Evolutionary conservation across 768 basidiomycete species (phyloP).

Genomic region (Termitomyces sp.): DNA sequence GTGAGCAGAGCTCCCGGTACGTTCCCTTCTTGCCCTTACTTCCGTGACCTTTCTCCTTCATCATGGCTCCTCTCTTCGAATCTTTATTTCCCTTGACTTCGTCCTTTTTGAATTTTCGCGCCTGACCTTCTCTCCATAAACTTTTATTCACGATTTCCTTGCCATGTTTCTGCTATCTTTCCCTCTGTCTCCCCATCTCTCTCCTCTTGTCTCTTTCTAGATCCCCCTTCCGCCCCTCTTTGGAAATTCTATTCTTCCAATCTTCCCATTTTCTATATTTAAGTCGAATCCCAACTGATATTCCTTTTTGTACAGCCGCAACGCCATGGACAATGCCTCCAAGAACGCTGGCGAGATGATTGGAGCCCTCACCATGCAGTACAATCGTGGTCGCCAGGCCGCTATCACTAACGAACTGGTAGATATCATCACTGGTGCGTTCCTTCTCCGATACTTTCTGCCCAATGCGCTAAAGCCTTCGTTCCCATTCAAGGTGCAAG

Average conservation of each 20-base stretch:
- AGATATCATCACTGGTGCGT: slow-evolving; percentile 87
- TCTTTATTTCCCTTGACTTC: not conserved
- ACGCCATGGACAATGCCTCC: slow-evolving; percentile 99
- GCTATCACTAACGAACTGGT: slow-evolving; percentile 95
- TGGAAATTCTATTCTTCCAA: not conserved
- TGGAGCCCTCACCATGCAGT: slow-evolving; percentile 80
- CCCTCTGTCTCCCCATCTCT: too few species aligned
- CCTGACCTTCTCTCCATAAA: slow-evolving; percentile 4
- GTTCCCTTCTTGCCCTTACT: slow-evolving; percentile 4
- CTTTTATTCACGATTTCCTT: not conserved
- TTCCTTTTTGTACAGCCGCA: slow-evolving; percentile 53
- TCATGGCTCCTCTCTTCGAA: too few species aligned
- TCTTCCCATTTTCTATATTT: not conserved
- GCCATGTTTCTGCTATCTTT: too few species aligned
- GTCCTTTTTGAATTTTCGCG: not conserved
- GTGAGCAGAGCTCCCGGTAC: slow-evolving; percentile 89
- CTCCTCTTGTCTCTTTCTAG: not conserved
- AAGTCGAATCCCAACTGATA: not conserved
- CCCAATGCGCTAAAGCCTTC: not conserved
- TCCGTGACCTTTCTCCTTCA: not conserved
- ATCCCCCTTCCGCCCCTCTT: not conserved
- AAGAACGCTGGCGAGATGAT: slow-evolving; percentile 99
- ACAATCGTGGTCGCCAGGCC: slow-evolving; percentile 98
- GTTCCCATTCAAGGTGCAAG: slow-evolving; percentile 33
- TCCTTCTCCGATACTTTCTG: slow-evolving; percentile 4